phyloP scores from a whole-genome alignment of 306 rosid genomes.

The Begonia loranthoides region DNA sequence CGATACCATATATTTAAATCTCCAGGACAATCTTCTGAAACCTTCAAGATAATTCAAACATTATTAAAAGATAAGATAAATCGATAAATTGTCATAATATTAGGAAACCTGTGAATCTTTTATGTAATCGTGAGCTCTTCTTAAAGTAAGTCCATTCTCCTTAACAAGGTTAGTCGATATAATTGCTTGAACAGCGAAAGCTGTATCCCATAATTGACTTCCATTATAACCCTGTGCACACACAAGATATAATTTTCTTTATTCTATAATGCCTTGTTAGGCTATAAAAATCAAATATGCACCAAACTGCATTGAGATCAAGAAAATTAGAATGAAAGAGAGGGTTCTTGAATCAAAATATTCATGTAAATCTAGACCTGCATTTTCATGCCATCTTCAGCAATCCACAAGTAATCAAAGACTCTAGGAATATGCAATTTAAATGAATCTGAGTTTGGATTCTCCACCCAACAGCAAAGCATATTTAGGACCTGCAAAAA shows the following conservation, averaged over 20 bases:
- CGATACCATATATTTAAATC: constrained; percentile 62
- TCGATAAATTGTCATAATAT: background rate
- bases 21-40: constrained; percentile 56
- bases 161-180: constrained; percentile 55
- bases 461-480: constrained; percentile 89
- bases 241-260: background rate
- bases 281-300: background rate
- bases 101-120: constrained; percentile 65
- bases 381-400: constrained; percentile 97
- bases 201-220: constrained; percentile 90
- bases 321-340: too few species aligned
- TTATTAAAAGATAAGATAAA: constrained; percentile 8
- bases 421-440: constrained; percentile 77
- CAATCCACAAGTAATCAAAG: constrained; percentile 68
- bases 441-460: constrained; percentile 77
- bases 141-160: constrained; percentile 51
- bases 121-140: constrained; percentile 57
- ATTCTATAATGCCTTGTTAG: constrained; percentile 1
- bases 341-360: too few species aligned
- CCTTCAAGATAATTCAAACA: constrained; percentile 19
- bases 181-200: constrained; percentile 79
- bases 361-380: constrained; percentile 28
- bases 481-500: constrained; percentile 67
- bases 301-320: too few species aligned
- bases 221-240: constrained; percentile 85